Evolutionary conservation across 345 rosid species (phyloP), one percentile per base, ranked within the genome.

Genomic region (Gossypium arboreum): DNA sequence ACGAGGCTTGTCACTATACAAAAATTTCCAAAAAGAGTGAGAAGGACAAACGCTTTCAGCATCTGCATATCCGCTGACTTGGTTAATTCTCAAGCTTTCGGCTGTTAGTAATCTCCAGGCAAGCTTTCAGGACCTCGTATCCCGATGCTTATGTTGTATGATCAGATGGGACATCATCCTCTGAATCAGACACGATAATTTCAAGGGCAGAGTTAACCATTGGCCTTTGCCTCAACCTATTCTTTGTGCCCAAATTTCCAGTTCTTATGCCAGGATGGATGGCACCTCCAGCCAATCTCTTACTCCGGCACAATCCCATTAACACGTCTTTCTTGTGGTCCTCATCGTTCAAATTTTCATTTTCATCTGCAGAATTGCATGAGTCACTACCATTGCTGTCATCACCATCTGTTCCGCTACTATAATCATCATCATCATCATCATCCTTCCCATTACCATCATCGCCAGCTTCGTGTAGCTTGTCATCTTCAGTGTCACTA

Each of bases 181-280:
- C 89, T 52, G 85, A 86, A 79, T 84, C 84, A 9, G 74, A 79
- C 50, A 81, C 72, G 9, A 76, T 24, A 17, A 34, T 39, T 64
- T 85, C 86, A 48, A 88, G 77, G 52, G 93, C 91, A 69, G 90
- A 82, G 86, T 85, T 89, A 41, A 77, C 79, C 1, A 75, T 78
- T 25, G 88, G 82, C 76, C 94, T 87, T 76, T 89, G 93, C 80
- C 94, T 84, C 81, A 82, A 65, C 73, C 82, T 81, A 52, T 79
- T 85, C 81, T 81, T 87, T 29, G 84, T 65, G 64, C 80, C 79
- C 73, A 77, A 50, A 76, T 69, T 84, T 75, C 76, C 68, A 17
- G 78, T 78, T 81, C 83, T 82, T 47, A 24, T 61, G 25, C 2
- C 84, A 50, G 73, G 77, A 69, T 69, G 79, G 67, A 45, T 48